These are phyloP conservation scores for Xylaria sp. DNA, from an alignment of 2,329 filamentous ascomycete species.

Conservation along the genomic window DNA sequence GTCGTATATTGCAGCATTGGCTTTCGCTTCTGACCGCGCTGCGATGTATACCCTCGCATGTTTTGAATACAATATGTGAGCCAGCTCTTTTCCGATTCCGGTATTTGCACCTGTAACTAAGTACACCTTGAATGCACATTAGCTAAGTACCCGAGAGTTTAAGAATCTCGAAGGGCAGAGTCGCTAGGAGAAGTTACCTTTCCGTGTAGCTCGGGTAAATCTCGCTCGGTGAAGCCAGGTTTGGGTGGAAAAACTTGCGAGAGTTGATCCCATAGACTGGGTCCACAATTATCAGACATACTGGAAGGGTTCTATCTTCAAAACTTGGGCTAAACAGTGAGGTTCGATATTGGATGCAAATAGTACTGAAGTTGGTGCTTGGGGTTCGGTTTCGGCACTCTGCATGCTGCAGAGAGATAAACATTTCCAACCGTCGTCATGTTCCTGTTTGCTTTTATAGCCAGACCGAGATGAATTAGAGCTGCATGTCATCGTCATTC, in stretches of 20 bases:
- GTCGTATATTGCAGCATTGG: slow-evolving; percentile 17
- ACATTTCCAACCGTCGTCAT: not conserved
- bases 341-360: not conserved
- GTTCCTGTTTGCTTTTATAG: not conserved
- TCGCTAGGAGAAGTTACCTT: slow-evolving; percentile 18
- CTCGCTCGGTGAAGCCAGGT: slow-evolving; percentile 17
- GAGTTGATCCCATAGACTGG: slow-evolving; percentile 9
- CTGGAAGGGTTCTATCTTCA: not conserved
- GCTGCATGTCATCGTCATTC: not conserved
- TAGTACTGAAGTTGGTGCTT: not conserved
- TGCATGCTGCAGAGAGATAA: not conserved
- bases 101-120: slow-evolving; percentile 3
- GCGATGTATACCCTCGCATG: slow-evolving; percentile 31
- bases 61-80: slow-evolving; percentile 29
- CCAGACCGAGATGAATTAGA: not conserved
- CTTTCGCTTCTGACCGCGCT: slow-evolving; percentile 29
- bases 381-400: not conserved
- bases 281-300: slow-evolving; percentile 15
- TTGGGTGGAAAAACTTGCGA: slow-evolving; percentile 28
- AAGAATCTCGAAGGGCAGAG: no score
- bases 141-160: not conserved
- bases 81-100: slow-evolving; percentile 32
- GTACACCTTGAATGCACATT: not conserved
- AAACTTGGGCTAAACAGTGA: not conserved
- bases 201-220: slow-evolving; percentile 20